Evolutionary conservation across 1,139 yeast species (phyloP), one percentile per base, ranked within the genome.

Genomic region (Diutina sp.): DNA sequence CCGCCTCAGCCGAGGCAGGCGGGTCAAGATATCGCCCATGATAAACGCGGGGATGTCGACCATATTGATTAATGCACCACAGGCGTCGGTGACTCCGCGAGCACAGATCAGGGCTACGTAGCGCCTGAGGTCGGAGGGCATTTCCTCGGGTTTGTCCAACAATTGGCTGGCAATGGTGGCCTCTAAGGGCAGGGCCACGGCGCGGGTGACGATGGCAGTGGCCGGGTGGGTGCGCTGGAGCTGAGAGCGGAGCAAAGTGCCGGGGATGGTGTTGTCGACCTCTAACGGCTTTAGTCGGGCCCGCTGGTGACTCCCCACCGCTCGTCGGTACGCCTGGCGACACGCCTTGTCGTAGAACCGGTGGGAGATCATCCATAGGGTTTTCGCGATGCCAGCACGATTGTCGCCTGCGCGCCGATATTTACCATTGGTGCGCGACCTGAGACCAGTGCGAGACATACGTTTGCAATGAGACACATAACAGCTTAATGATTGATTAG

Each of bases 31-130:
- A 60, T 76, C 78, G 5, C 69, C 62, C 6, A 71, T 58, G 1
- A 76, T 66, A 60, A 70, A 72, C 1, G 72, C 65, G 0, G 80
- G 80, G 21, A 74, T 71, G n/a, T 66, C 61, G 0, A 66, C 59
- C 21, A 66, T 60, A 47, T 67, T 62, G 1, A 67, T 59, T 21
- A 76, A 62, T 4, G 65, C 59, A 5, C 61, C 56, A 59, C 78
- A 73, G 25, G 76, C 69, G 5, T 61, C 61, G 6, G 64, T 59
- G 7, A 75, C 64, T 28, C 64, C 64, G 0, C 69, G 61, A 0
- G 76, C 63, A 3, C 61, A 55, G 1, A 73, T 58, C 0, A 50
- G 53, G 9, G 21, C 29, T 14, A 50, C 44, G 32, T n/a, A 50
- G 11, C 18, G 44, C 8, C 5, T 14, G 11, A 47, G 30, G n/a